These are phyloP conservation scores for Rubia peregrina DNA, from an alignment of 305 asterid species.

Conservation along the genomic window DNA sequence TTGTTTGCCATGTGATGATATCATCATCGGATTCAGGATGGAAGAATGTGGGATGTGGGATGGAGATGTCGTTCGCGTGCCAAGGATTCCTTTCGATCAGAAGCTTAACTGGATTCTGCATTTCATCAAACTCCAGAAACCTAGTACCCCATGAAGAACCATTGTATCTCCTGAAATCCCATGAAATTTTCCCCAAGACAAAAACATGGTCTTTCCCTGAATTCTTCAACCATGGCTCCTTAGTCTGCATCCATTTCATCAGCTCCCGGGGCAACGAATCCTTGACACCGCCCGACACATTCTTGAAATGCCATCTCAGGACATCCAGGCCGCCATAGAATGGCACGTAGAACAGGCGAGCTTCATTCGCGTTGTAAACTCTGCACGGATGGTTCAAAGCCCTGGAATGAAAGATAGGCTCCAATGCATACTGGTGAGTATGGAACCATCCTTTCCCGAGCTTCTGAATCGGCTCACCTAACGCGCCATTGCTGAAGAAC, in stretches of 20 bases:
- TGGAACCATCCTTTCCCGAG: conserved; percentile 54
- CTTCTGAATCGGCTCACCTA: conserved; percentile 41
- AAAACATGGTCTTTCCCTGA: conserved; percentile 62
- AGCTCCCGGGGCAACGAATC: conserved; percentile 41
- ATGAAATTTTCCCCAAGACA: conserved; percentile 54
- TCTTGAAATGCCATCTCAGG: conserved; percentile 72
- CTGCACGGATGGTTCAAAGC: conserved; percentile 57
- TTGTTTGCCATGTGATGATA: conserved; percentile 49
- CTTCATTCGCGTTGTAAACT: conserved; percentile 36
- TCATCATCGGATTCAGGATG: conserved; percentile 60
- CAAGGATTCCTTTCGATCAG: conserved; percentile 64
- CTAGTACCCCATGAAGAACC: conserved; percentile 50
- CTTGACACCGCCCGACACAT: conserved; percentile 38
- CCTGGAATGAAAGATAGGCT: conserved; percentile 55
- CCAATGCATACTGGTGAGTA: conserved; percentile 64
- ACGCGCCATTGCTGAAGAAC: conserved; percentile 37
- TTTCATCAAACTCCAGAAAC: conserved; percentile 49
- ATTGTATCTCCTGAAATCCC: conserved; percentile 56
- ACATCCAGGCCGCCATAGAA: conserved; percentile 65
- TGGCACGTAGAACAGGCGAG: conserved; percentile 58
- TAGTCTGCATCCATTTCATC: conserved; percentile 50
- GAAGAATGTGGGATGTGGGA: conserved; percentile 70
- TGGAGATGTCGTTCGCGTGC: conserved; percentile 48
- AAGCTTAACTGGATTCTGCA: conserved; percentile 66
- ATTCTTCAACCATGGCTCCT: conserved; percentile 42